Conservation (phyloP, 352 stramenopile genomes). For the Pythium monospermum region DNA sequence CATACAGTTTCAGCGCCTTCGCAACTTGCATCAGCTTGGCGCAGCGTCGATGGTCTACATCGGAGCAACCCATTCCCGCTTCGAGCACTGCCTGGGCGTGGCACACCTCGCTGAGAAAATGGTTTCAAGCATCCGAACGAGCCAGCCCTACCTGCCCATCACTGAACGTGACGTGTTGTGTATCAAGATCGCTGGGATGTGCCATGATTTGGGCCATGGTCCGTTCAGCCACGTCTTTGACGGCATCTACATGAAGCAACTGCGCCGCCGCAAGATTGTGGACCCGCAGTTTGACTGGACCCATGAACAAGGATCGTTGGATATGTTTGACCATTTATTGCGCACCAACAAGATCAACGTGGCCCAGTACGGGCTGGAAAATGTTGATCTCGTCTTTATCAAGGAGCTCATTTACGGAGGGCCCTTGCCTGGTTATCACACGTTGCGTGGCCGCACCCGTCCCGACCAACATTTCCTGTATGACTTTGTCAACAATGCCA, state of each 20-base stretch:
- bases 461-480: slow-evolving; percentile 71
- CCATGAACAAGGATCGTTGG: slow-evolving; percentile 70
- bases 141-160: slow-evolving; percentile 89
- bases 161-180: slow-evolving; percentile 61
- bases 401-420: slow-evolving; percentile 75
- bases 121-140: slow-evolving; percentile 60
- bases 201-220: slow-evolving; percentile 75
- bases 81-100: slow-evolving; percentile 92
- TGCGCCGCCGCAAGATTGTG: slow-evolving; percentile 21
- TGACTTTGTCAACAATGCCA: slow-evolving; percentile 87
- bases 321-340: slow-evolving; percentile 71
- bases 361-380: slow-evolving; percentile 37
- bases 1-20: slow-evolving; percentile 89
- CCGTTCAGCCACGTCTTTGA: slow-evolving; percentile 84
- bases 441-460: slow-evolving; percentile 35
- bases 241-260: slow-evolving; percentile 60
- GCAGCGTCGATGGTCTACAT: slow-evolving; percentile 88
- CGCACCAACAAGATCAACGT: slow-evolving; percentile 49
- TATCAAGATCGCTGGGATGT: slow-evolving; percentile 77
- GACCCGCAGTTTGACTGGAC: slow-evolving; percentile 37
- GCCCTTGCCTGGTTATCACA: slow-evolving; percentile 31
- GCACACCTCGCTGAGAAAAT: slow-evolving; percentile 90
- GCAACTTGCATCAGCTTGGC: slow-evolving; percentile 94
- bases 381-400: slow-evolving; percentile 66
- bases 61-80: slow-evolving; percentile 68